Evolutionary conservation across 1,139 yeast genomes (phyloP).

Genomic region (Entelexis sorbosivorans): DNA sequence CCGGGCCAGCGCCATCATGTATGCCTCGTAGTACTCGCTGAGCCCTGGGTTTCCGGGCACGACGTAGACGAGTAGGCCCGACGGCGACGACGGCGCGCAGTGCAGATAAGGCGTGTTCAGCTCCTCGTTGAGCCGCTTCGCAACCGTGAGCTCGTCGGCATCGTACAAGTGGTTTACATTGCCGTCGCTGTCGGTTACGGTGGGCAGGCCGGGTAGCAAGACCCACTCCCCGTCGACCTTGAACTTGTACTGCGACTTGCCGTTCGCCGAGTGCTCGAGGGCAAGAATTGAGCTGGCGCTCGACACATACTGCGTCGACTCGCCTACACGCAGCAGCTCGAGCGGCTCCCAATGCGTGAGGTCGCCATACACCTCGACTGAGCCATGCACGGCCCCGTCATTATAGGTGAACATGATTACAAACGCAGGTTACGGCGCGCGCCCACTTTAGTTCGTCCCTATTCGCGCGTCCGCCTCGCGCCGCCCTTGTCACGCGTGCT

Average conservation of each 20-base stretch:
- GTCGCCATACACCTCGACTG: conserved; percentile 8
- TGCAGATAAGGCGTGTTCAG: conserved; percentile 5
- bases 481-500: not conserved
- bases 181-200: conserved; percentile 16
- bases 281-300: not conserved
- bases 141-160: not conserved
- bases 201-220: conserved; percentile 11
- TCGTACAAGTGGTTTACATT: conserved; percentile 10
- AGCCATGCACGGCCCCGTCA: conserved; percentile 14
- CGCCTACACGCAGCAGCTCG: not conserved
- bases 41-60: conserved; percentile 65
- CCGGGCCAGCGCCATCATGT: conserved; percentile 38
- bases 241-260: not conserved
- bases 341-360: conserved; percentile 3
- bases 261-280: conserved; percentile 1
- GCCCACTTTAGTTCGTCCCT: not conserved
- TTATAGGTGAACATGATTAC: conserved; percentile 15
- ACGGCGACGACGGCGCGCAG: not conserved
- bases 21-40: conserved; percentile 46
- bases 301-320: conserved; percentile 11
- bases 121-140: not conserved
- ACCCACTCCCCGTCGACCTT: conserved; percentile 9
- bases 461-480: too few relatives aligned
- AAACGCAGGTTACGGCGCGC: not conserved
- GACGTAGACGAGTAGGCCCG: conserved; percentile 33